Conservation (phyloP, 169 alveolate genomes). For the Plasmodium fragile region DNA sequence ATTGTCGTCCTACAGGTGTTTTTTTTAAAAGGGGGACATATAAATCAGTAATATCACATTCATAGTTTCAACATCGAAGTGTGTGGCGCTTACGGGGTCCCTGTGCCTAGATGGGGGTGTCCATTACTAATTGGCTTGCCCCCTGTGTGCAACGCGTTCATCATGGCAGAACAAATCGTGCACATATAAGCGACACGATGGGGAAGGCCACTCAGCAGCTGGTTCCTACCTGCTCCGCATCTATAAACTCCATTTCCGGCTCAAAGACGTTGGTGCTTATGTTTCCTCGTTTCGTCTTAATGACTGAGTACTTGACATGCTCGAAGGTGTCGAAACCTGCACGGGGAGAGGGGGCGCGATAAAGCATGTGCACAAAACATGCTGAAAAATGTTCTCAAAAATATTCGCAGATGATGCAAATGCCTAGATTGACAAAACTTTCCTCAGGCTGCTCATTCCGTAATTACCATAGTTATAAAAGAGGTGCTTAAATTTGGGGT, state of each 20-base stretch:
- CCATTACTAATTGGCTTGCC: background rate
- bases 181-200: background rate
- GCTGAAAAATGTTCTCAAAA: background rate
- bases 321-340: conserved; percentile 80
- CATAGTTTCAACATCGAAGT: background rate
- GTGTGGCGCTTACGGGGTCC: background rate
- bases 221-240: conserved; percentile 83
- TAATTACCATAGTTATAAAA: conserved; percentile 68
- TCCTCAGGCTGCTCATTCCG: background rate
- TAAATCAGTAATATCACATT: background rate
- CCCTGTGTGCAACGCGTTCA: background rate
- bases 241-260: conserved; percentile 87
- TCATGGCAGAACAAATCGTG: conserved; percentile 1
- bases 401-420: background rate
- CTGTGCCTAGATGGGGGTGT: background rate
- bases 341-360: background rate
- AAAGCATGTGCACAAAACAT: background rate
- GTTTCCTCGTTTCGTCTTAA: conserved; percentile 75
- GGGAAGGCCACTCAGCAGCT: background rate
- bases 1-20: conserved; percentile 68
- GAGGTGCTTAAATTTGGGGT: conserved; percentile 53
- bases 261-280: conserved; percentile 79
- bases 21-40: background rate
- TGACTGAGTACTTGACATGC: conserved; percentile 82
- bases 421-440: background rate